Evolutionary conservation across 495 filamentous ascomycete genomes (phyloP), one percentile per base, ranked within the genome.

Genomic region (Friedmanniomyces endolithicus): DNA sequence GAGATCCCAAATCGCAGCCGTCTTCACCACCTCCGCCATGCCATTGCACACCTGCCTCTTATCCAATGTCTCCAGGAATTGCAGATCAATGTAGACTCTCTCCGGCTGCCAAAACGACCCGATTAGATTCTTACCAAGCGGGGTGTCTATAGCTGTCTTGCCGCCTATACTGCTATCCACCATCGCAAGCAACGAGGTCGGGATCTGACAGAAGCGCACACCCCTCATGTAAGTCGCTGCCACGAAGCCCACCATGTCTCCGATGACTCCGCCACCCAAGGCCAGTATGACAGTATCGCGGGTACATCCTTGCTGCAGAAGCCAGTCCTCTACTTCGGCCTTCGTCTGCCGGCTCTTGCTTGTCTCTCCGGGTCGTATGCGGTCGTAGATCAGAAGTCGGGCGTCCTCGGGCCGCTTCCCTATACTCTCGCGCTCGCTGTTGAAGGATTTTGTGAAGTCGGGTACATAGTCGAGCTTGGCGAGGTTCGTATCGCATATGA

Each of bases 161-260:
- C 92, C 92, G 52, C 92, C 92, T 68, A 98, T 95, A 40, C 88
- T 95, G 29, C 90, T 96, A 71, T 98, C 92, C 19, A 98, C 92
- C 92, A 98, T 98, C 56, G 94, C 79, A 53, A 98, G 78, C 35
- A 98, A 75, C 0, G 90, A 94, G 39, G 92, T 97, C 1, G 92
- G 92, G 50, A 97, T 88, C 72, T 98, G 94, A 33, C 95, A 88
- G 70, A 92, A 94, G 61, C 86, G 86, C 46, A 98, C 86, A 44
- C 94, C 94, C 55, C 92, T 81, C 90, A 97, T 98, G 73, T 96
- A 98, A 48, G 92, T 98, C 39, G 92, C 85, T 22, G 92, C 92
- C 22, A 96, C 86, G 69, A 94, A 98, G 49, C 92, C 92, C 55
- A 95, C 88, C 82, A 97, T 83, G 67, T 98, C 92, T 20, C 92